These are phyloP conservation scores for Metschnikowia bowlesiae DNA, from an alignment of 805 yeast genomes.

Conservation along the genomic window DNA sequence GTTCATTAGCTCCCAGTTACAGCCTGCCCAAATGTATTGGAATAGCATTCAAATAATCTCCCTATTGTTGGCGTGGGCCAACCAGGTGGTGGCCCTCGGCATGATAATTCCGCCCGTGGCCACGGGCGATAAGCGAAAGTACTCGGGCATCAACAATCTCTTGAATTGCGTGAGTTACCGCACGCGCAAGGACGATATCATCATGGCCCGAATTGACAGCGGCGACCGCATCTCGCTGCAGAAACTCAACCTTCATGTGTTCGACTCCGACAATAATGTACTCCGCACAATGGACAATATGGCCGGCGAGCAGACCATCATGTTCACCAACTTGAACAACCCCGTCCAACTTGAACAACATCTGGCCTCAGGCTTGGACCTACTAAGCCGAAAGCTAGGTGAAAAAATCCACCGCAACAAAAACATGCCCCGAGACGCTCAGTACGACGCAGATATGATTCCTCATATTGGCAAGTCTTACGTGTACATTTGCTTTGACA, in stretches of 20 bases:
- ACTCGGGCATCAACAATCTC: slow-evolving; percentile 28
- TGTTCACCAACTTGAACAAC: slow-evolving; percentile 35
- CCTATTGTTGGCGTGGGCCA: slow-evolving; percentile 2
- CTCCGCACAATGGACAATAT: slow-evolving; percentile 31
- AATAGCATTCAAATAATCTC: background rate
- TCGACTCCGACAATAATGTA: slow-evolving; percentile 34
- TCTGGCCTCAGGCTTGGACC: background rate
- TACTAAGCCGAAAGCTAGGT: background rate
- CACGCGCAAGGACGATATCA: slow-evolving; percentile 34
- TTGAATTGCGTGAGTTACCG: slow-evolving; percentile 34
- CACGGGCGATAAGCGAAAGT: slow-evolving; percentile 25
- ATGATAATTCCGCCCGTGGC: slow-evolving; percentile 31
- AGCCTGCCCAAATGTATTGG: too few relatives aligned
- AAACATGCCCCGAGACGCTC: slow-evolving; percentile 10
- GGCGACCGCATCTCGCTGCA: slow-evolving; percentile 34
- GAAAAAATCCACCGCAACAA: slow-evolving; percentile 1
- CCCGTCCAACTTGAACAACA: slow-evolving; percentile 19
- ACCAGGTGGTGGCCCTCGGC: slow-evolving; percentile 24
- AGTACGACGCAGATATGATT: slow-evolving; percentile 15
- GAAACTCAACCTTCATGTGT: slow-evolving; percentile 29
- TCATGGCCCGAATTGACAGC: slow-evolving; percentile 28
- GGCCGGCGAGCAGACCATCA: slow-evolving; percentile 26
- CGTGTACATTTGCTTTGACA: slow-evolving; percentile 40
- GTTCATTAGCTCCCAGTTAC: too few relatives aligned
- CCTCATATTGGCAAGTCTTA: slow-evolving; percentile 24